A percentile compares a stretch with the other conserved stretches of the same genome.
phyloP scores from a whole-genome alignment of 164 flowering plant genomes.

The Tinospora cordifolia region DNA sequence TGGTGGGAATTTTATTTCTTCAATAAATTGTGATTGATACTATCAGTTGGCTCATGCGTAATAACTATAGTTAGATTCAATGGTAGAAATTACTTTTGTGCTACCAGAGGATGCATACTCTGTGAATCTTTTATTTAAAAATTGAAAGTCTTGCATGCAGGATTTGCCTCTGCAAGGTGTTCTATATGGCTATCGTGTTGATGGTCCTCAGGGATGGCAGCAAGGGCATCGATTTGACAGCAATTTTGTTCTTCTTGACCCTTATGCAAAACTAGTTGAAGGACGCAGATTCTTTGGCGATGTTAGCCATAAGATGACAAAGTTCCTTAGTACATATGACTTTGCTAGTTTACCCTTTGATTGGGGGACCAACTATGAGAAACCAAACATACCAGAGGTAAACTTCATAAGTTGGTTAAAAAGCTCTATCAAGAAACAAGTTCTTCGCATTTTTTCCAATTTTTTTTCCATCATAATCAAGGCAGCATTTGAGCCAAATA shows the following conservation, averaged over 20 bases:
- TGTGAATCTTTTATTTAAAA: neutral
- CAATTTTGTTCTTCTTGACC: constrained; percentile 67
- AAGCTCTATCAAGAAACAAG: neutral
- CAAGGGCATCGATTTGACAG: constrained; percentile 91
- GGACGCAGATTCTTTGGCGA: constrained; percentile 84
- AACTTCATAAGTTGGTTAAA: neutral
- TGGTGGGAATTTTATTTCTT: neutral
- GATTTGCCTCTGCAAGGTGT: constrained; percentile 65
- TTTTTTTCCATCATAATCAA: too few species aligned
- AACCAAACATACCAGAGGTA: constrained; percentile 92
- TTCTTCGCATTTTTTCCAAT: too few species aligned
- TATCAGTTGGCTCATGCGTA: neutral
- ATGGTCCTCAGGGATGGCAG: constrained; percentile 78
- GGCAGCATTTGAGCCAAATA: too few species aligned
- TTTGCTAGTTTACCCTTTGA: constrained; percentile 67
- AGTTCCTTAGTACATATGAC: constrained; percentile 79
- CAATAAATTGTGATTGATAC: neutral
- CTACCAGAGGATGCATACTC: neutral
- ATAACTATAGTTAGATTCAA: too few species aligned
- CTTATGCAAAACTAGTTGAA: constrained; percentile 83
- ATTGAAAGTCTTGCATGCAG: constrained; percentile 24
- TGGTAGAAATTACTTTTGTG: neutral
- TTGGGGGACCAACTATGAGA: constrained; percentile 74
- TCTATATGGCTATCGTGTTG: constrained; percentile 79
- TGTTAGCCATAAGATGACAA: constrained; percentile 37